Evolutionary conservation across 345 rosid genomes (phyloP), one percentile per base, ranked within the genome.

Genomic region (Erodium maritimum): DNA sequence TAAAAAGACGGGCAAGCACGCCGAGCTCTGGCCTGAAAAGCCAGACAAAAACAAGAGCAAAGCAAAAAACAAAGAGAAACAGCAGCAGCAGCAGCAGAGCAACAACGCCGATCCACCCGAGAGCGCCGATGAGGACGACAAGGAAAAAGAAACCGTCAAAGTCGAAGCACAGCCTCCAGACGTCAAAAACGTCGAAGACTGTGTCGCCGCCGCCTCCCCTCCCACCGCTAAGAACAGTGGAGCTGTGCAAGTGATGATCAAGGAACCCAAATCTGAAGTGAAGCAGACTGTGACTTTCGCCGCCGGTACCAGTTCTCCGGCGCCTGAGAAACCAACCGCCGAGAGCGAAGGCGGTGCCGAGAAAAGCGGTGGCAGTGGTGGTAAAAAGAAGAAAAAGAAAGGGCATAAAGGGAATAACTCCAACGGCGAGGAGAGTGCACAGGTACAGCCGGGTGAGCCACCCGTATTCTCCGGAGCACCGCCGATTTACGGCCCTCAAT

Each of bases 1-100:
- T 25, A 53, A 55, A 24, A 33, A 14, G 61, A 64, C 67, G 21
- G 62, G 72, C 13, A 77, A 66, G 50, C 64, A 68, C 42, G 75
- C 75, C 17, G 67, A 34, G 54, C 25, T 73, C 29, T 25, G 12
- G 61, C 21, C 33, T 19, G 57, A 20, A 45, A 34, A 6, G 52
- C 46, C 21, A 52, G 55, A 61, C 21, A 42, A 66, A 54, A 37
- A 57, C 46, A 65, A 61, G 21, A 46, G 24, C 55, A 66, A 67
- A 50, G 59, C 55, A 18, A 62, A 62, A 52, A 34, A 56, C 56
- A 70, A 52, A 64, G 59, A 56, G 12, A 56, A 46, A 17, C 52
- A 21, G 50, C 51, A 55, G 18, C 14, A 48, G 13, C 62, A 48
- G 56, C 37, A 51, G 21, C 24, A 18, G 50, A 25, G 33, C 33